Conservation (phyloP, 208 protist species). For the Trypanosoma melophagium region DNA sequence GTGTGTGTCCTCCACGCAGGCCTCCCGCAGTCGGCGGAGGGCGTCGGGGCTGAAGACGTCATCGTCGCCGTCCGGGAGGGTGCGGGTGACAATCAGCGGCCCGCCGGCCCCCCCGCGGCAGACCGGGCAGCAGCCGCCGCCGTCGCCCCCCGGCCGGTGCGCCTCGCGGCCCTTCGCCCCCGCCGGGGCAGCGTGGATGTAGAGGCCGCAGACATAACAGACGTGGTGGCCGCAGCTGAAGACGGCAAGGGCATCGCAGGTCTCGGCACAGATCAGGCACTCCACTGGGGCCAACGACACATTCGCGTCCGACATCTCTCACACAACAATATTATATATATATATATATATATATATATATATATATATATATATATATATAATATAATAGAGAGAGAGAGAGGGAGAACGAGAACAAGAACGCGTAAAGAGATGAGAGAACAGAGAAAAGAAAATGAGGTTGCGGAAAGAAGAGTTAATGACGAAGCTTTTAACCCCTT, state of each 20-base stretch:
- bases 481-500: no score
- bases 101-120: constrained; percentile 49
- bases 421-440: not conserved
- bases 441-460: no score
- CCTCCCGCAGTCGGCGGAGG: constrained; percentile 24
- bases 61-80: constrained; percentile 26
- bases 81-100: constrained; percentile 53
- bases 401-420: not conserved
- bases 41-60: no score
- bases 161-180: no score
- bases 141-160: no score
- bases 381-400: constrained; percentile 11
- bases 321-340: not conserved
- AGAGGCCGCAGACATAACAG: constrained; percentile 84
- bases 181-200: constrained; percentile 74
- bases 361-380: not conserved
- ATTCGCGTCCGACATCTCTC: constrained; percentile 7
- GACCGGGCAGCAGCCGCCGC: constrained; percentile 13
- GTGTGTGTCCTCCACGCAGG: constrained; percentile 31
- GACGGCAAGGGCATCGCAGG: constrained; percentile 65
- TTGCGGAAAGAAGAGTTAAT: no score
- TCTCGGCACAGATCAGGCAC: constrained; percentile 80
- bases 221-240: constrained; percentile 81
- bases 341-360: not conserved
- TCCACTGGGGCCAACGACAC: constrained; percentile 39